phyloP scores from a whole-genome alignment of 306 rosid species.

The Gastrolobium villosum region DNA sequence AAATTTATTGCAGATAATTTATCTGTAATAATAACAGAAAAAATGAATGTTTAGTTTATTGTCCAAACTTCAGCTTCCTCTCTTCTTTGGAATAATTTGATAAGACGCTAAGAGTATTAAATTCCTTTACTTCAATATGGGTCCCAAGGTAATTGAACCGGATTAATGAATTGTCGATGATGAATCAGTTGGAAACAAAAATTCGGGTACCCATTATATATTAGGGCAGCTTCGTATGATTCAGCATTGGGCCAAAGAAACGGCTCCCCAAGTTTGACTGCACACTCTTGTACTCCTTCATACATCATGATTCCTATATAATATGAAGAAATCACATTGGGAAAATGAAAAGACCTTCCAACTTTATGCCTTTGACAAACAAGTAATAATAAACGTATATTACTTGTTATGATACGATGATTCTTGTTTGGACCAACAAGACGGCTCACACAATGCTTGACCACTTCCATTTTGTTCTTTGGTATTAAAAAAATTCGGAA shows the following conservation, averaged over 20 bases:
- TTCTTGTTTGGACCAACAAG: slow-evolving; percentile 38
- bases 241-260: slow-evolving; percentile 32
- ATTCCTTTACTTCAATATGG: no score
- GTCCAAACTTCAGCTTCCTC: no score
- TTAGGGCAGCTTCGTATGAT: not conserved
- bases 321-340: not conserved
- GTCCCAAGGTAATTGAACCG: no score
- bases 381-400: not conserved
- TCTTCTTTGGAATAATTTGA: no score
- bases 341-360: not conserved
- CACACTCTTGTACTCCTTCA: slow-evolving; percentile 24
- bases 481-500: not conserved
- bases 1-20: no score
- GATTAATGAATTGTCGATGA: no score
- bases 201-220: not conserved
- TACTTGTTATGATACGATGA: not conserved
- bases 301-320: not conserved
- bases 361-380: slow-evolving; percentile 22
- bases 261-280: slow-evolving; percentile 45
- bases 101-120: no score
- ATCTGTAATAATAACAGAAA: no score
- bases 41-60: no score
- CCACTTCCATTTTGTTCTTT: slow-evolving; percentile 26
- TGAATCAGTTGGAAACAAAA: no score
- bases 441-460: slow-evolving; percentile 21